Percentiles rank a stretch among this genome's conserved stretches.
Evolutionary conservation across 495 filamentous ascomycete species (phyloP).

Genomic region (Penicillium crystallinum): DNA sequence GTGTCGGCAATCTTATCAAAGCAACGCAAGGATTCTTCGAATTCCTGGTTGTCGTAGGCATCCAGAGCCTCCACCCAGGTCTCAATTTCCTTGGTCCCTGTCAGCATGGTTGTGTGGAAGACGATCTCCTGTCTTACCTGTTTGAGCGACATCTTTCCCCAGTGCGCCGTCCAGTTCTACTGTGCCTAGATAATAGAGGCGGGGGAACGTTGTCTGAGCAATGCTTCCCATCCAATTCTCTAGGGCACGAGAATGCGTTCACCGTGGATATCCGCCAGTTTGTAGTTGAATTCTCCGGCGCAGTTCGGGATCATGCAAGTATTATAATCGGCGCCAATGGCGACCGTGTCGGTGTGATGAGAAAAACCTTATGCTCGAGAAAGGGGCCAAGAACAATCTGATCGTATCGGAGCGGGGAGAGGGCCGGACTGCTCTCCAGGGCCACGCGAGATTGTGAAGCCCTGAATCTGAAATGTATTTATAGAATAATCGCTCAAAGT

Average conservation of each 20-base stretch:
- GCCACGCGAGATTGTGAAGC: neutral
- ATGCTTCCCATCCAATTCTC: neutral
- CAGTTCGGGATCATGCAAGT: conserved; percentile 1
- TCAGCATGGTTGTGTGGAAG: conserved; percentile 18
- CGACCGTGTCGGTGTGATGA: conserved; percentile 8
- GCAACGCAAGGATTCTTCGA: conserved; percentile 73
- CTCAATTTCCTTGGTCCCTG: conserved; percentile 80
- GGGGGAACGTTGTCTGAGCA: neutral
- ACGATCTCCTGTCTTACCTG: too few species aligned
- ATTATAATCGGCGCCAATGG: conserved; percentile 10
- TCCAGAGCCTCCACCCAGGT: conserved; percentile 91
- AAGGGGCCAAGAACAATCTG: conserved; percentile 1
- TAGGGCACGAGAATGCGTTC: neutral
- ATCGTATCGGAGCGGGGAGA: conserved; percentile 1
- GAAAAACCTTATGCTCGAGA: neutral
- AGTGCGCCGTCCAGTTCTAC: neutral
- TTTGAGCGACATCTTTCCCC: conserved; percentile 35
- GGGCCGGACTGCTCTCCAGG: neutral
- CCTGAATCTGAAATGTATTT: conserved; percentile 11
- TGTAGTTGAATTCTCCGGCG: neutral
- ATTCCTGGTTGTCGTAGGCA: conserved; percentile 94
- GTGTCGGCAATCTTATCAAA: conserved; percentile 91
- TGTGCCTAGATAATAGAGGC: neutral
- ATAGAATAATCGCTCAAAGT: conserved; percentile 9
- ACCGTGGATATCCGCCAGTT: neutral